A percentile compares a stretch with the other conserved stretches of the same genome.
phyloP scores from a whole-genome alignment of 306 rosid genomes.

The Macrotyloma uniflorum region DNA sequence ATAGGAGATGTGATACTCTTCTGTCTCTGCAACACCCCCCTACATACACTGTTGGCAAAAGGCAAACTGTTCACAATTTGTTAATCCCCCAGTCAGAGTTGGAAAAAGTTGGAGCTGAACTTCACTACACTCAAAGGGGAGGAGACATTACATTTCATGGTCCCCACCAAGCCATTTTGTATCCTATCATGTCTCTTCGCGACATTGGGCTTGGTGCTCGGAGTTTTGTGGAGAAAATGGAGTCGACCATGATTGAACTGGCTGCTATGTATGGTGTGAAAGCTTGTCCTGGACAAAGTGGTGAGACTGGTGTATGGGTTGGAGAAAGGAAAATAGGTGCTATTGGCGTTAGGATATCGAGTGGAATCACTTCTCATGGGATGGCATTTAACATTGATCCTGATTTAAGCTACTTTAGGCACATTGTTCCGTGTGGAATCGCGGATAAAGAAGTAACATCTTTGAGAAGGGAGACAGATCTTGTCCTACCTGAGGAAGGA shows the following conservation, averaged over 20 bases:
- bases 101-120: conserved; percentile 71
- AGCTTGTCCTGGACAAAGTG: conserved; percentile 63
- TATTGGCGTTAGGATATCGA: conserved; percentile 76
- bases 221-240: conserved; percentile 79
- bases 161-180: conserved; percentile 84
- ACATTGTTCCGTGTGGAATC: conserved; percentile 92
- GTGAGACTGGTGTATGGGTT: conserved; percentile 92
- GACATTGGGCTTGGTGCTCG: conserved; percentile 77
- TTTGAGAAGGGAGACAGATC: conserved; percentile 67
- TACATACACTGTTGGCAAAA: conserved; percentile 85
- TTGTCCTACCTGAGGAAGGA: conserved; percentile 62
- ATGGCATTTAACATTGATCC: conserved; percentile 90
- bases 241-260: conserved; percentile 74
- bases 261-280: conserved; percentile 70
- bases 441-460: conserved; percentile 81
- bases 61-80: conserved; percentile 76
- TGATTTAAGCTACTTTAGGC: conserved; percentile 73
- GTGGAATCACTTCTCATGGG: conserved; percentile 86
- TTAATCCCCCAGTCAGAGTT: conserved; percentile 68
- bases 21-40: conserved; percentile 83
- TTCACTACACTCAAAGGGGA: conserved; percentile 79
- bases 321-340: conserved; percentile 93
- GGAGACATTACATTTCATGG: conserved; percentile 95
- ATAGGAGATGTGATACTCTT: conserved; percentile 62
- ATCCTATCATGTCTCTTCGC: conserved; percentile 79